Percentiles rank a stretch among this genome's conserved stretches.
These are phyloP conservation scores for Phytopythium kandeliae DNA, from an alignment of 352 stramenopile genomes.

Conservation along the genomic window DNA sequence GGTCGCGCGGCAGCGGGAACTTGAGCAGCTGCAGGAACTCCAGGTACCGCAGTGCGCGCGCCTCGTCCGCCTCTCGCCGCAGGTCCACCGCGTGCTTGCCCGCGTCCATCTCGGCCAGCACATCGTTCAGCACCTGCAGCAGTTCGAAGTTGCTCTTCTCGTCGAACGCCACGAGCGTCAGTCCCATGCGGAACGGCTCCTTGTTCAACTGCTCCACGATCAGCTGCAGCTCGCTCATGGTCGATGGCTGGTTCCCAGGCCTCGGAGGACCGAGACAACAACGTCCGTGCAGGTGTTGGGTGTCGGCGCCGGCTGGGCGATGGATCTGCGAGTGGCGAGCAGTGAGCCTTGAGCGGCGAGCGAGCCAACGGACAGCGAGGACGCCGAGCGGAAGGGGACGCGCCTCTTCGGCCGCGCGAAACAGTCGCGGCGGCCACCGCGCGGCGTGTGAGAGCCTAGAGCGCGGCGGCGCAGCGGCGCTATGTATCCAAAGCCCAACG, in stretches of 20 bases:
- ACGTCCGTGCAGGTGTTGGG: neutral
- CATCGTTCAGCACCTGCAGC: conserved; percentile 92
- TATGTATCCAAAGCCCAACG: no score
- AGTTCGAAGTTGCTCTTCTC: conserved; percentile 92
- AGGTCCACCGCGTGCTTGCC: conserved; percentile 82
- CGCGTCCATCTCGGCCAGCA: conserved; percentile 86
- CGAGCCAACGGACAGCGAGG: no score
- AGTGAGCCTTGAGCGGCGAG: no score
- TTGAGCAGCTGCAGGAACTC: conserved; percentile 93
- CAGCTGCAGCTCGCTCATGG: conserved; percentile 88
- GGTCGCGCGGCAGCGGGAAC: conserved; percentile 77
- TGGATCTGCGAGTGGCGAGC: neutral
- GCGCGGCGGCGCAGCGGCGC: no score
- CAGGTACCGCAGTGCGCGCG: conserved; percentile 76
- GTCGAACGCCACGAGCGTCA: conserved; percentile 91
- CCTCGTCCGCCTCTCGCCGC: conserved; percentile 73
- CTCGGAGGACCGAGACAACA: no score
- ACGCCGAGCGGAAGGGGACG: neutral
- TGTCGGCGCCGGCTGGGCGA: no score
- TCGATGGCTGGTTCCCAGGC: neutral
- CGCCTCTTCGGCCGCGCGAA: conserved; percentile 3
- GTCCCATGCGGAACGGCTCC: conserved; percentile 85
- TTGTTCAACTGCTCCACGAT: conserved; percentile 94
- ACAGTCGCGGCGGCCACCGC: no score
- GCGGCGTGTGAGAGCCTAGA: no score